Evolutionary conservation across 768 basidiomycete species (phyloP).

Genomic region (Leccinum ochraceum): DNA sequence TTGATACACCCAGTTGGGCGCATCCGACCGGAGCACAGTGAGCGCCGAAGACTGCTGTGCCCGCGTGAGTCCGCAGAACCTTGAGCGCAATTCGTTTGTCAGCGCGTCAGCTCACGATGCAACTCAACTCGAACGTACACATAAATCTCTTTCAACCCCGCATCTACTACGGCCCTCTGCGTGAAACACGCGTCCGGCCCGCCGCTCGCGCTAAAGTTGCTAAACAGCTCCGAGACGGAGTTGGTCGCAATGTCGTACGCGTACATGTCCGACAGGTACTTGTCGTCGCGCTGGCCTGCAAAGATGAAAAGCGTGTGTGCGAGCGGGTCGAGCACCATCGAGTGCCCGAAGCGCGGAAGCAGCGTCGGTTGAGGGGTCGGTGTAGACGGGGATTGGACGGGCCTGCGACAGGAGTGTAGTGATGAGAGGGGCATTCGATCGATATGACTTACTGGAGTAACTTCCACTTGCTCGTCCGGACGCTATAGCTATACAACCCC

Average conservation of each 20-base stretch:
- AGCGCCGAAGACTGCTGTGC: constrained; percentile 38
- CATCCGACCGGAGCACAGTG: constrained; percentile 46
- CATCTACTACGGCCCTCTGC: constrained; percentile 71
- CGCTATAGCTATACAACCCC: constrained; percentile 72
- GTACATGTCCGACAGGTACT: constrained; percentile 75
- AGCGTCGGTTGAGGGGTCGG: constrained; percentile 42
- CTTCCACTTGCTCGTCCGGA: constrained; percentile 66
- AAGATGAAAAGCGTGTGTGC: constrained; percentile 67
- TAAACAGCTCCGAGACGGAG: constrained; percentile 59
- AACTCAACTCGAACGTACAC: constrained; percentile 42
- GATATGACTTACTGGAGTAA: constrained; percentile 55
- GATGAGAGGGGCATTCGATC: neutral
- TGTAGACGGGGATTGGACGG: constrained; percentile 16
- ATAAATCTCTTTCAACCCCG: constrained; percentile 64
- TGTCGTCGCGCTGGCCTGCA: constrained; percentile 69
- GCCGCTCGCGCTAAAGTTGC: constrained; percentile 58
- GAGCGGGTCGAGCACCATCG: constrained; percentile 73
- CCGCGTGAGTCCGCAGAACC: constrained; percentile 62
- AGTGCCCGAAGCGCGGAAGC: constrained; percentile 71
- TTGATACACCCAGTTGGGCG: constrained; percentile 68
- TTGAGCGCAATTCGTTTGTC: constrained; percentile 21
- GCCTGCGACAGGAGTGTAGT: constrained; percentile 14
- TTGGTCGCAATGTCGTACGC: constrained; percentile 63
- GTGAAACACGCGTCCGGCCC: constrained; percentile 76
- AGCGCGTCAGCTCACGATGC: neutral